Base-by-base conservation (phyloP, 768 basidiomycete species). In the Termitomyces sp. region DNA sequence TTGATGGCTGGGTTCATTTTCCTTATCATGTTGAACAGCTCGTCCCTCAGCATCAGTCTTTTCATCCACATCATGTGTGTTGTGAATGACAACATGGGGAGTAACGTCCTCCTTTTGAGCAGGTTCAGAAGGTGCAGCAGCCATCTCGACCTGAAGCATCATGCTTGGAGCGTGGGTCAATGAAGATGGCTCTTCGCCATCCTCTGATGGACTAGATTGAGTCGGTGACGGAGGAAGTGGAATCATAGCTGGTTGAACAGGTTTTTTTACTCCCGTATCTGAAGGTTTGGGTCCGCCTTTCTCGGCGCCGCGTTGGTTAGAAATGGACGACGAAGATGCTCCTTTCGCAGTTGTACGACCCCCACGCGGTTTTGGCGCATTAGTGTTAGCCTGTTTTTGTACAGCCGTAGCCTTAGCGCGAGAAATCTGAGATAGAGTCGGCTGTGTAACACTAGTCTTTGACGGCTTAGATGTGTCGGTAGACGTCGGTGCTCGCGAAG, bases 221-320 rank as follows among this genome's bases (percentile, higher is more conserved):
- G 66, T 58, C 20, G 78, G 76, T 22, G 78, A 78, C 13, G 73
- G 70, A 33, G 78, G 78, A 50, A 79, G 69, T 15, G 76, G 73
- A 46, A 78, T 65, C 58, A 69, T 65, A 1, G 70, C 63, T 35
- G 78, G 74, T n/a, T 72, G 71, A n/a, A 67, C 52, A 15, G 72
- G 65, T 42, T 69, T 67, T 51, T 51, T 13, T 7, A 50, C 56
- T 44, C 28, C 42, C 46, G 24, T 51, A 61, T 59, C n/a, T 38
- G 51, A 54, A 46, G 52, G 62, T 49, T 70, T 38, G 8, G 20
- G 15, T 24, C 9, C 16, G 16, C 40, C 54, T 55, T 40, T 32
- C 54, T 40, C 39, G n/a, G 28, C 16, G 24, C 39, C 24, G 18
- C 54, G 54, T n/a, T 32, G 54, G 42, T n/a, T 44, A 15, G 53